Percentiles rank a stretch among this genome's conserved stretches.
phyloP scores from a whole-genome alignment of 345 rosid genomes.

The Gossypium arboreum region DNA sequence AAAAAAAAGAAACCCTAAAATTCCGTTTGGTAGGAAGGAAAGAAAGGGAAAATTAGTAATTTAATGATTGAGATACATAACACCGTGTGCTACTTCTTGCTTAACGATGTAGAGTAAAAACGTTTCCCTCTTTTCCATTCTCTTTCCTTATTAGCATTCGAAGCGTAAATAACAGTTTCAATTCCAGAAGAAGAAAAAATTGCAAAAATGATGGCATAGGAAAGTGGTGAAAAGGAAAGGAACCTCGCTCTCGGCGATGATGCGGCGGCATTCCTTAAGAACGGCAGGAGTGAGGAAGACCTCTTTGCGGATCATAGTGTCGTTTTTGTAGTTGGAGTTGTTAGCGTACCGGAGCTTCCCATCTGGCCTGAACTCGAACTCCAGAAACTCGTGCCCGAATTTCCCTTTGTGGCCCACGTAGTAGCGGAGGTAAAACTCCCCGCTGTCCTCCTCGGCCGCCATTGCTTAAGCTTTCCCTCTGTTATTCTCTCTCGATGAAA shows the following conservation, averaged over 20 bases:
- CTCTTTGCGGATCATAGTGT: conserved; percentile 97
- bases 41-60: too few relatives aligned
- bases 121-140: too few relatives aligned
- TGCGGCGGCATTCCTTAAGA: conserved; percentile 90
- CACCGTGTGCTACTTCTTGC: too few relatives aligned
- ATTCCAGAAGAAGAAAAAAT: not conserved
- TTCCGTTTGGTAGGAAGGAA: too few relatives aligned
- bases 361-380: conserved; percentile 93
- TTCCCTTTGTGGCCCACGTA: conserved; percentile 99
- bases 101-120: too few relatives aligned
- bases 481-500: not conserved
- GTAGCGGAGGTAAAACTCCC: conserved; percentile 87
- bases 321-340: conserved; percentile 98
- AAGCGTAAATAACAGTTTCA: too few relatives aligned
- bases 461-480: not conserved
- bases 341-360: conserved; percentile 99
- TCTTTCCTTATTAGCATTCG: too few relatives aligned
- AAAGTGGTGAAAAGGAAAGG: not conserved
- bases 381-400: conserved; percentile 97
- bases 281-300: conserved; percentile 93
- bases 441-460: conserved; percentile 52
- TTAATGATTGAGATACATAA: too few relatives aligned
- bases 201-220: not conserved
- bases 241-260: conserved; percentile 93
- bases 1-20: too few relatives aligned